phyloP scores from a whole-genome alignment of 2,329 filamentous ascomycete genomes.

The Scorias spongiosa region DNA sequence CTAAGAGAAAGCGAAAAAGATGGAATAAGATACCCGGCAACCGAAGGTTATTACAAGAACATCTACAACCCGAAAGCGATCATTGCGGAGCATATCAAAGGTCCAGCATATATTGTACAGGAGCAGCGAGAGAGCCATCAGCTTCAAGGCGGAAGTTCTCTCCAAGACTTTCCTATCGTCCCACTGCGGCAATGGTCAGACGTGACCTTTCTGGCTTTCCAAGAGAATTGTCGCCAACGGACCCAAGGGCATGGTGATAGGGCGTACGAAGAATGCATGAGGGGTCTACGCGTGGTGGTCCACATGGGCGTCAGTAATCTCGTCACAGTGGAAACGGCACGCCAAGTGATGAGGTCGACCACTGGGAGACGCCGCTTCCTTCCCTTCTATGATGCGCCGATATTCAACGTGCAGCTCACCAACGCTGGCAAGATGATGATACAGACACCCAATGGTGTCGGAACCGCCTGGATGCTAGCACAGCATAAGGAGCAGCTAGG shows the following conservation, averaged over 20 bases:
- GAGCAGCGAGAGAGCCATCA: background rate
- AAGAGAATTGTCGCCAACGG: background rate
- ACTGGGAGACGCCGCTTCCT: background rate
- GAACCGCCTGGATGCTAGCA: background rate
- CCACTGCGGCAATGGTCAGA: background rate
- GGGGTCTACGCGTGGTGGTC: background rate
- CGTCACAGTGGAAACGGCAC: background rate
- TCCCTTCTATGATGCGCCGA: background rate
- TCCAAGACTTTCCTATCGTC: background rate
- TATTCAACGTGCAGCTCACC: background rate
- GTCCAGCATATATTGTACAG: background rate
- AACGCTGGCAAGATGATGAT: background rate
- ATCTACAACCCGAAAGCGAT: background rate
- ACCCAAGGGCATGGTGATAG: background rate
- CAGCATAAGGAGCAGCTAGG: background rate
- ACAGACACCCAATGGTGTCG: background rate
- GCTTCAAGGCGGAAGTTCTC: background rate
- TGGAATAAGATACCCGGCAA: background rate
- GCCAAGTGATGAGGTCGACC: background rate
- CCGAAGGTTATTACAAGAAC: background rate
- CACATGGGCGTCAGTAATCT: background rate
- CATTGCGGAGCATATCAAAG: background rate
- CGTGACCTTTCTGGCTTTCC: background rate
- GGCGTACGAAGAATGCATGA: background rate
- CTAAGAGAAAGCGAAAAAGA: background rate